Evolutionary conservation across 495 filamentous ascomycete genomes (phyloP), one percentile per base, ranked within the genome.

Genomic region (Staphylotrichum longicolle): DNA sequence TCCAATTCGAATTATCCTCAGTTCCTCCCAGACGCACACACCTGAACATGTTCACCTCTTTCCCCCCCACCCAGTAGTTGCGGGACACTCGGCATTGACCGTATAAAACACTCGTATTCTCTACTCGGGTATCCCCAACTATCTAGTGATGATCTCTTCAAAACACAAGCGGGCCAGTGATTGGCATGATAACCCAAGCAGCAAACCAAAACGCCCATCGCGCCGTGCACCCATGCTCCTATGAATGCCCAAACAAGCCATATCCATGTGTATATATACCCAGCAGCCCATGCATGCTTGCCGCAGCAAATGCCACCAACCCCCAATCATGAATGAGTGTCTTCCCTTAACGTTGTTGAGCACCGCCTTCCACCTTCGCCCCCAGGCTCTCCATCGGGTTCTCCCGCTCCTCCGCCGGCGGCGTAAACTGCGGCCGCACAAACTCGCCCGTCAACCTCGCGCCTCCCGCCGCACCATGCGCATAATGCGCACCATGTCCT

Each of bases 331-430:
- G 32, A 55, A 50, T 32, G 8, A 15, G 3, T 5, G 11, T 6
- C 2, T 3, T 7, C 15, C 20, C 1, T 55, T 39, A 50, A 49
- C 15, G 10, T 4, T 44, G 14, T 14, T n/a, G 10, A 20, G 9
- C 42, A 20, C 7, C 35, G 4, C n/a, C 42, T n/a, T 8, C 8
- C 3, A n/a, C 7, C 62, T 52, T 56, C 48, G 39, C 27, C 7
- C 12, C 49, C 42, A 42, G 15, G 32, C 42, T 56, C 52, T 67
- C 66, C 51, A 73, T 54, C 4, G 61, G 58, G 35, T 73, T 62
- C 55, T 73, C 72, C 60, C 62, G 40, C 55, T 74, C 72, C 61
- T 74, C 72, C 9, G 61, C 69, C 39, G 69, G 68, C 37, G 70
- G 66, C 33, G 69, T 68, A 37, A 74, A 72, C 53, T 61, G 60